phyloP scores from a whole-genome alignment of 805 yeast genomes.

The Saturnispora kantuleensis region DNA sequence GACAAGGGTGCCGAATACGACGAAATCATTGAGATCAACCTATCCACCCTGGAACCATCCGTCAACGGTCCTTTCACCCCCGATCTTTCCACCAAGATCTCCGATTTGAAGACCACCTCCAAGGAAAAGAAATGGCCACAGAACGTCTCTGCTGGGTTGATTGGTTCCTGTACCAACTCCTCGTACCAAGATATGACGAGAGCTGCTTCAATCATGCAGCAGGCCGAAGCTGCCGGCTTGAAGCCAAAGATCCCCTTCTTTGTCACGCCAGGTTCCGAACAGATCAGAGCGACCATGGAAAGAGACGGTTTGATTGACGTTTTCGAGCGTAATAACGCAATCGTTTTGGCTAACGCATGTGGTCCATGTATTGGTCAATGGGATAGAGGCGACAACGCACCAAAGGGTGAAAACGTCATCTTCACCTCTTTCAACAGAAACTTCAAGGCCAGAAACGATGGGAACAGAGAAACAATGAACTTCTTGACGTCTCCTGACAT shows the following conservation, averaged over 20 bases:
- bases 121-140: slow-evolving; percentile 85
- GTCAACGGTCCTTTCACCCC: slow-evolving; percentile 98
- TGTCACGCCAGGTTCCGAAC: slow-evolving; percentile 97
- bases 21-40: slow-evolving; percentile 83
- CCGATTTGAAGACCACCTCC: slow-evolving; percentile 77
- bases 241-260: slow-evolving; percentile 87
- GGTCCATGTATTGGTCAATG: slow-evolving; percentile 99
- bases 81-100: slow-evolving; percentile 92
- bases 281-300: slow-evolving; percentile 95
- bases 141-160: slow-evolving; percentile 86
- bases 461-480: slow-evolving; percentile 95
- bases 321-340: slow-evolving; percentile 86
- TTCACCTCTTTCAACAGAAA: slow-evolving; percentile 97
- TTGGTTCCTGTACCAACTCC: slow-evolving; percentile 98
- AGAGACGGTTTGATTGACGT: slow-evolving; percentile 89
- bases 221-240: slow-evolving; percentile 85
- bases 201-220: slow-evolving; percentile 84
- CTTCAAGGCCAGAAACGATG: slow-evolving; percentile 96
- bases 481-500: slow-evolving; percentile 96
- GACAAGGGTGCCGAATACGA: slow-evolving; percentile 93
- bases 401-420: slow-evolving; percentile 93
- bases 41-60: slow-evolving; percentile 85
- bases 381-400: slow-evolving; percentile 83
- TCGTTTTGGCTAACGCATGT: slow-evolving; percentile 94
- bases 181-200: slow-evolving; percentile 98